A percentile compares a stretch with the other conserved stretches of the same genome.
These are phyloP conservation scores for Salisapilia sapeloensis DNA, from an alignment of 352 stramenopile species.

Conservation along the genomic window DNA sequence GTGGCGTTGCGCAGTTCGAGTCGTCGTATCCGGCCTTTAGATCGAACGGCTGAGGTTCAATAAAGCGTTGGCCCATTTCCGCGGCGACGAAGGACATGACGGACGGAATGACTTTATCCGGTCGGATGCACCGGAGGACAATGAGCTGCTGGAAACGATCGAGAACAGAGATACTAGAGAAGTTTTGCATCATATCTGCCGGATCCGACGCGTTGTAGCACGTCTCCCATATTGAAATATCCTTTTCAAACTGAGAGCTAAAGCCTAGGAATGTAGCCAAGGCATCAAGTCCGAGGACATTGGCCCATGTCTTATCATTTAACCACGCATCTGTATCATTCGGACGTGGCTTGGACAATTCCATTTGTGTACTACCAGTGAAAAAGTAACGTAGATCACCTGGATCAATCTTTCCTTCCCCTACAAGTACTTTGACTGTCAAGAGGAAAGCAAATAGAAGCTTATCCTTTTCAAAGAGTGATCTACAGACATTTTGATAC, in stretches of 20 bases:
- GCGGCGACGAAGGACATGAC: constrained; percentile 84
- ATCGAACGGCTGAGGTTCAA: constrained; percentile 89
- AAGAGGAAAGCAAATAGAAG: constrained; percentile 91
- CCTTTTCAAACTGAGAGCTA: constrained; percentile 23
- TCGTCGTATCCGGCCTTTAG: constrained; percentile 85
- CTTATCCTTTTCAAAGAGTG: constrained; percentile 94
- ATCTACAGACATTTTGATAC: constrained; percentile 93
- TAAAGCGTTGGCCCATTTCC: constrained; percentile 84
- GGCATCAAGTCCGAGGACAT: constrained; percentile 62
- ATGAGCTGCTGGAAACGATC: constrained; percentile 84
- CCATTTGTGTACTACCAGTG: constrained; percentile 85
- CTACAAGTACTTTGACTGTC: constrained; percentile 85
- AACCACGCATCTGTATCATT: constrained; percentile 42
- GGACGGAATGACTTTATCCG: constrained; percentile 85
- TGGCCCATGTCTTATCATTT: constrained; percentile 81
- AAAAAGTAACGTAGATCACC: constrained; percentile 84
- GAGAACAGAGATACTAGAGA: constrained; percentile 30
- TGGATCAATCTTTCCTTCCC: constrained; percentile 52
- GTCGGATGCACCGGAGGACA: constrained; percentile 80
- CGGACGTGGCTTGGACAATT: constrained; percentile 66
- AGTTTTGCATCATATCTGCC: constrained; percentile 34
- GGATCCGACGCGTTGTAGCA: constrained; percentile 81
- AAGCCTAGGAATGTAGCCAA: constrained; percentile 35
- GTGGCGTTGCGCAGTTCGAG: constrained; percentile 85
- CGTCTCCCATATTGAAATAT: constrained; percentile 39